Evolutionary conservation across 768 basidiomycete species (phyloP), one percentile per base, ranked within the genome.

Genomic region (Leccinum barrowsii): DNA sequence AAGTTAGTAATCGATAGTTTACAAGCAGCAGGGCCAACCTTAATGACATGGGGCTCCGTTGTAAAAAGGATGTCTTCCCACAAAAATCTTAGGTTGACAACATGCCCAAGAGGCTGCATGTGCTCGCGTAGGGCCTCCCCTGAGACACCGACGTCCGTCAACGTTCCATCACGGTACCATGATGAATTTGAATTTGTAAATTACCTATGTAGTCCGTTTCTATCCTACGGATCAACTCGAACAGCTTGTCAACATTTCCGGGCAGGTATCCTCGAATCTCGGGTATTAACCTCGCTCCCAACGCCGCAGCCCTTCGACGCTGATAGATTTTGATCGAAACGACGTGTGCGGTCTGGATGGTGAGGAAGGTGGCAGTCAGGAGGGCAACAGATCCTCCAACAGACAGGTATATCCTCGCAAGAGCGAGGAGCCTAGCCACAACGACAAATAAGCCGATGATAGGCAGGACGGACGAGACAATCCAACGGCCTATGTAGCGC

Each of bases 31-130:
- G 17, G 28, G 32, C 63, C 8, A 6, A 73, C 76, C 65, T 78
- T 79, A 34, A 78, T 61, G 35, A 83, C 74, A 49, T 84, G 79
- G 0, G 85, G 85, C 22, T 74, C 77, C 0, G 70, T 68, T 0
- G 85, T 85, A 32, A 85, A 57, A 40, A 83, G 63, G 21, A 79
- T 28, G 57, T 81, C 76, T 19, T 77, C 74, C 80, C 82, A 84
- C 19, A 85, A 55, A 34, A 80, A 67, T 6, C 77, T 68, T 57
- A 83, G 21, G 61, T 85, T 83, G 55, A 78, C 53, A 49, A 57
- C 66, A 22, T 50, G 70, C 17, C 74, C 74, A 15, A 66, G 57
- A 35, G 60, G 30, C 4, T 66, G 50, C 11, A 68, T 59, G 42
- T 69, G 65, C 3, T 74, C 69, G 42, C 63, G 49, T 10, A 70